Conservation (phyloP, 352 stramenopile genomes). For the Pythium apleroticum region DNA sequence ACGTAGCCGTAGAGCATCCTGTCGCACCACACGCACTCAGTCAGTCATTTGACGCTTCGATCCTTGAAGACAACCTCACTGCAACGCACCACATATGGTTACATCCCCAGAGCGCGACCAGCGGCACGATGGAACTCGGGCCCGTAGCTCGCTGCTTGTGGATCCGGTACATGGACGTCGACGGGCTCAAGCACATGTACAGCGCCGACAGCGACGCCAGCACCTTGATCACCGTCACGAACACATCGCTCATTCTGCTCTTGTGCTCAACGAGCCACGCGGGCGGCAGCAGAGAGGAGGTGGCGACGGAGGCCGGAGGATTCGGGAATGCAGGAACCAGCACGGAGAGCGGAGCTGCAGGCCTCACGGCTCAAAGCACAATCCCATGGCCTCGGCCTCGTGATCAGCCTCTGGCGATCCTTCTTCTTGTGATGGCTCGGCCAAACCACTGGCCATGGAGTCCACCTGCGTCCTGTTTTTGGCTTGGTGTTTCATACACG, state of each 20-base stretch:
- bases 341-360: background rate
- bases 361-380: background rate
- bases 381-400: background rate
- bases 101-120: constrained; percentile 65
- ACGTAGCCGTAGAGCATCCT: constrained; percentile 42
- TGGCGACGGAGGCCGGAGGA: background rate
- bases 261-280: background rate
- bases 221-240: constrained; percentile 56
- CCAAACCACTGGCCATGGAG: background rate
- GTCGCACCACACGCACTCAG: background rate
- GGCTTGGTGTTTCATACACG: background rate
- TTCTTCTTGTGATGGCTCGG: constrained; percentile 3
- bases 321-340: background rate
- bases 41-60: background rate
- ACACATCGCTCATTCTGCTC: constrained; percentile 23
- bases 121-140: constrained; percentile 45
- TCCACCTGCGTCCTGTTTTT: background rate
- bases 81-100: constrained; percentile 67
- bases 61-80: background rate
- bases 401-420: background rate
- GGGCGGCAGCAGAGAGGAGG: background rate
- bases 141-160: constrained; percentile 49
- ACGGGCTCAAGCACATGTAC: constrained; percentile 75
- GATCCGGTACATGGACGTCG: constrained; percentile 47
- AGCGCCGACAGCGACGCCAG: constrained; percentile 62